Conservation (phyloP, 2,329 filamentous ascomycete species). For the Hypoxylon sp. region DNA sequence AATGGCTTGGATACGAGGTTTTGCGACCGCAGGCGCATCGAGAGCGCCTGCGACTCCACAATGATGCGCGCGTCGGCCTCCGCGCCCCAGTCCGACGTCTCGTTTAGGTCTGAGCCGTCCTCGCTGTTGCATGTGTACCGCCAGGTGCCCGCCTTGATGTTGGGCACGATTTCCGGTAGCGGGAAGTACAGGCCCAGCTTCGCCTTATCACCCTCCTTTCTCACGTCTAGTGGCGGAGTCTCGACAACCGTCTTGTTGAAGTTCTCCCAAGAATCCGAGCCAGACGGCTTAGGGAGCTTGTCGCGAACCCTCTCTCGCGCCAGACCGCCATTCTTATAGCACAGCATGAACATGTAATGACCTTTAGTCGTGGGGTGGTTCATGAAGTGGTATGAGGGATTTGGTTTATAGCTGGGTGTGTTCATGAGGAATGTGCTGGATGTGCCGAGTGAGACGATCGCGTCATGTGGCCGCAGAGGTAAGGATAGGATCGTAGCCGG, state of each 20-base stretch:
- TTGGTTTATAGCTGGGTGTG: slow-evolving; percentile 89
- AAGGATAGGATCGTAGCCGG: slow-evolving; percentile 93
- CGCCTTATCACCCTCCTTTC: slow-evolving; percentile 67
- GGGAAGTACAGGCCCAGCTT: slow-evolving; percentile 96
- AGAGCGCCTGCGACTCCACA: slow-evolving; percentile 94
- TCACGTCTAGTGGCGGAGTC: slow-evolving; percentile 76
- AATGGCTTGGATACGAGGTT: slow-evolving; percentile 74
- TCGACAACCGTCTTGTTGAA: slow-evolving; percentile 82
- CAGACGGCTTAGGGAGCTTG: slow-evolving; percentile 70
- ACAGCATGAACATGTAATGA: slow-evolving; percentile 99
- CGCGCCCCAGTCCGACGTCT: slow-evolving; percentile 64
- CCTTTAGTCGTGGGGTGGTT: slow-evolving; percentile 93
- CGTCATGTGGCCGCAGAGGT: slow-evolving; percentile 87
- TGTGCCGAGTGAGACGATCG: slow-evolving; percentile 94
- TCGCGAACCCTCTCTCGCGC: slow-evolving; percentile 92
- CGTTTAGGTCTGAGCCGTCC: slow-evolving; percentile 65
- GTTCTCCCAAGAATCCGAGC: slow-evolving; percentile 74
- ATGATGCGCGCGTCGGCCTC: slow-evolving; percentile 85
- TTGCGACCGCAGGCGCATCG: slow-evolving; percentile 85
- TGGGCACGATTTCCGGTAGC: slow-evolving; percentile 94
- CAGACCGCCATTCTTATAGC: slow-evolving; percentile 97
- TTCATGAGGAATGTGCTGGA: slow-evolving; percentile 98
- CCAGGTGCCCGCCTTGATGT: slow-evolving; percentile 87
- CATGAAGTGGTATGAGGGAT: slow-evolving; percentile 96
- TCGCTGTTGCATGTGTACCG: slow-evolving; percentile 75